Percentiles rank a stretch among this genome's conserved stretches.
Evolutionary conservation across 805 yeast species (phyloP).

Genomic region (Candida khao-thaluensis): DNA sequence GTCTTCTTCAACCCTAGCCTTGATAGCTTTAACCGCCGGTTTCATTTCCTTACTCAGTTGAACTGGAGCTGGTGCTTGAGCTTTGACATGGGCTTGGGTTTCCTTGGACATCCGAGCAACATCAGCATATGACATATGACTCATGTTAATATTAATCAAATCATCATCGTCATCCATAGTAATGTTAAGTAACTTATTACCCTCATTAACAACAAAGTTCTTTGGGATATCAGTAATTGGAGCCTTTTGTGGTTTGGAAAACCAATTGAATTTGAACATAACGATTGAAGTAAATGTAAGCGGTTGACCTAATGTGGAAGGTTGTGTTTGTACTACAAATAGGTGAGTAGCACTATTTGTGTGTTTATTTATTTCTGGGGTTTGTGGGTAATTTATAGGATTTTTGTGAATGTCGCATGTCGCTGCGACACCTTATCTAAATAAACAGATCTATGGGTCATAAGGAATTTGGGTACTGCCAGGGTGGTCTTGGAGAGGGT

Average conservation of each 20-base stretch:
- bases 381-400: conserved; percentile 6
- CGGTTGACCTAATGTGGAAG: no score
- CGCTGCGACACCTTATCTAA: no score
- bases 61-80: not conserved
- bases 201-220: conserved; percentile 29
- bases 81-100: conserved; percentile 41
- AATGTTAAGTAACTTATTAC: conserved; percentile 26
- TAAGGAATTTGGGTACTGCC: no score
- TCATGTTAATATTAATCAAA: conserved; percentile 36
- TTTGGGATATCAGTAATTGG: conserved; percentile 21
- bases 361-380: conserved; percentile 7
- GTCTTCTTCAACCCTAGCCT: not conserved
- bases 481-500: no score
- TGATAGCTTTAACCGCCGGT: not conserved
- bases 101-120: conserved; percentile 17
- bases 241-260: conserved; percentile 18
- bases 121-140: conserved; percentile 44
- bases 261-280: conserved; percentile 20
- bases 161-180: conserved; percentile 35
- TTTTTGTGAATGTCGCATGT: conserved; percentile 3
- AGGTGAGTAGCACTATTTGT: no score
- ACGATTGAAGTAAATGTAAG: not conserved
- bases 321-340: no score
- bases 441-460: no score
- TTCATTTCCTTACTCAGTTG: not conserved